These are phyloP conservation scores for Pestalotiopsis sp. DNA, from an alignment of 2,329 filamentous ascomycete genomes.

Conservation along the genomic window DNA sequence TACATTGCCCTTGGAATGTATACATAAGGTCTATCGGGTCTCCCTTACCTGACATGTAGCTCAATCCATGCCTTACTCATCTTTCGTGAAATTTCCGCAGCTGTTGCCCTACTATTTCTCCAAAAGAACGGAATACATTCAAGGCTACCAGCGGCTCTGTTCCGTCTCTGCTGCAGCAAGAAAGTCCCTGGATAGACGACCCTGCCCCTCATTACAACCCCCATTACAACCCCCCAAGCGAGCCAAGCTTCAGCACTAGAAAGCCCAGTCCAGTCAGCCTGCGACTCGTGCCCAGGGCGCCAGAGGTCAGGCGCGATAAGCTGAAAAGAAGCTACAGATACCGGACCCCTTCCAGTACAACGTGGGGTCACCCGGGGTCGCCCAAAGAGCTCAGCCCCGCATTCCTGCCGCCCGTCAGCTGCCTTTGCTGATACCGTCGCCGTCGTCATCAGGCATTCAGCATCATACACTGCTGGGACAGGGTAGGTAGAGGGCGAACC, in stretches of 20 bases:
- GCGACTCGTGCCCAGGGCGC: neutral
- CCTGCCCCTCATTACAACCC: too few relatives aligned
- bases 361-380: neutral
- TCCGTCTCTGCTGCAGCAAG: too few relatives aligned
- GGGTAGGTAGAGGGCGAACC: neutral
- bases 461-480: neutral
- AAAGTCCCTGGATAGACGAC: too few relatives aligned
- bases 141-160: too few relatives aligned
- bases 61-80: too few relatives aligned
- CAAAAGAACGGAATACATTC: too few relatives aligned
- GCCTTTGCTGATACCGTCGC: neutral
- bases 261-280: neutral
- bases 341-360: neutral
- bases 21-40: neutral
- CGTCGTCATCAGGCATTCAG: conserved; percentile 4
- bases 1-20: neutral
- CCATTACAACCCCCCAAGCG: too few relatives aligned
- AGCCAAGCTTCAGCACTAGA: too few relatives aligned
- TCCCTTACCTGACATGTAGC: too few relatives aligned
- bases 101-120: too few relatives aligned
- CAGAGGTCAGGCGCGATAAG: conserved; percentile 3
- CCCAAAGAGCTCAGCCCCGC: conserved; percentile 1
- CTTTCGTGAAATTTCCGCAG: too few relatives aligned
- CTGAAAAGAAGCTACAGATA: neutral
- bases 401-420: conserved; percentile 4